Conservation (phyloP, 306 rosid genomes). For the Spatholobus suberectus region DNA sequence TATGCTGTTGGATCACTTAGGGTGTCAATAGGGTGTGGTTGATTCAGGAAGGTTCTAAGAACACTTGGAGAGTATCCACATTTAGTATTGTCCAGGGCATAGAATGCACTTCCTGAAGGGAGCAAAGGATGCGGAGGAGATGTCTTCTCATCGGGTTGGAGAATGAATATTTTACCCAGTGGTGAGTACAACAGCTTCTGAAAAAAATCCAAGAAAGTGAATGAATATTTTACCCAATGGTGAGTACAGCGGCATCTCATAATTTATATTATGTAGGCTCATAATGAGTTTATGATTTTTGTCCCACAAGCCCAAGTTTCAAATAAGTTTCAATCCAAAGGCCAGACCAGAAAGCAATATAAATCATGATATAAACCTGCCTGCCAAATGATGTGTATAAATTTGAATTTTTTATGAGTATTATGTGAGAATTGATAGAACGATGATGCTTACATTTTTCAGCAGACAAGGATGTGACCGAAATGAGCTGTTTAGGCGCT, state of each 20-base stretch:
- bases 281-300: not conserved
- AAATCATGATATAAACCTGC: not conserved
- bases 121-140: constrained; percentile 91
- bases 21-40: constrained; percentile 90
- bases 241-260: not conserved
- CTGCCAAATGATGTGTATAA: not conserved
- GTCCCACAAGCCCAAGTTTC: not conserved
- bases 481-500: constrained; percentile 74
- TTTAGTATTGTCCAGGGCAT: constrained; percentile 61
- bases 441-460: constrained; percentile 61
- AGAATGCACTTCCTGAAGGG: constrained; percentile 67
- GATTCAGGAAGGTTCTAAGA: constrained; percentile 68
- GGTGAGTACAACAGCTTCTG: constrained; percentile 87
- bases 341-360: not conserved
- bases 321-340: not conserved
- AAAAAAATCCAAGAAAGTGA: constrained; percentile 24
- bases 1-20: constrained; percentile 91
- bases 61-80: constrained; percentile 61
- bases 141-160: constrained; percentile 82
- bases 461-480: constrained; percentile 79
- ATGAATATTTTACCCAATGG: not conserved
- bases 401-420: not conserved
- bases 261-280: not conserved
- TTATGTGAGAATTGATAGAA: not conserved
- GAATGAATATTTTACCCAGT: constrained; percentile 74